Conservation (phyloP, 2,329 filamentous ascomycete species). For the Hypoxylon sp. region DNA sequence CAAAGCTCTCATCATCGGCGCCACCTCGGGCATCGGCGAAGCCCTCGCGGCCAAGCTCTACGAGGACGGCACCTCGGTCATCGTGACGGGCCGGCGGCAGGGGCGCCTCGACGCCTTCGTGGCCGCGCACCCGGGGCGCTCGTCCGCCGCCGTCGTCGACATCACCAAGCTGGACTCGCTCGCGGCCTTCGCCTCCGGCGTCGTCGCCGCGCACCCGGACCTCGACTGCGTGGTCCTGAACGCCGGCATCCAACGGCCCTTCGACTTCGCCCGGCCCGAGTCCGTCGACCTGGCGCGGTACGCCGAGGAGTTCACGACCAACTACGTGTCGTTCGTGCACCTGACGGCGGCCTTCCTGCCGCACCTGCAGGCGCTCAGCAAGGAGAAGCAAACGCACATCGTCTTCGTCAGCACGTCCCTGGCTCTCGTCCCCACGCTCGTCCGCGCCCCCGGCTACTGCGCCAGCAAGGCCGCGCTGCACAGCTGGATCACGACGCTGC, state of each 20-base stretch:
- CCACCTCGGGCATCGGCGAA: constrained; percentile 63
- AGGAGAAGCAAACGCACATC: constrained; percentile 35
- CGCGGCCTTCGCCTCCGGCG: constrained; percentile 47
- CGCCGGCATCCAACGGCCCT: constrained; percentile 59
- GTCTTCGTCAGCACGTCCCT: constrained; percentile 50
- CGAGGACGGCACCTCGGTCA: constrained; percentile 56
- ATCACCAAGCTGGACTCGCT: constrained; percentile 56
- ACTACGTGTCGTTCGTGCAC: constrained; percentile 59
- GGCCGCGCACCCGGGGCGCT: constrained; percentile 49
- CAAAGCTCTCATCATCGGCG: constrained; percentile 62
- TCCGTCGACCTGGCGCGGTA: constrained; percentile 55
- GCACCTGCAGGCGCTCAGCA: constrained; percentile 50
- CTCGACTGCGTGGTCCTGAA: constrained; percentile 65
- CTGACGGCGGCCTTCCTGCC: constrained; percentile 60
- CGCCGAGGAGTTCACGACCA: constrained; percentile 57
- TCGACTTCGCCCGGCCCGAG: constrained; percentile 58
- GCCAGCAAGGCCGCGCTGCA: constrained; percentile 63
- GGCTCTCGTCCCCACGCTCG: constrained; percentile 56
- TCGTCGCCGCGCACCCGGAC: constrained; percentile 56
- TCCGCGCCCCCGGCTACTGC: constrained; percentile 59
- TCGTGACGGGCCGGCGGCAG: constrained; percentile 60
- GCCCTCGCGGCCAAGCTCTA: constrained; percentile 55
- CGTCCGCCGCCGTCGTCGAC: constrained; percentile 53
- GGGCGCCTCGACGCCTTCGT: constrained; percentile 61
- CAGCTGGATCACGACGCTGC: constrained; percentile 57